Evolutionary conservation across 2,329 filamentous ascomycete genomes (phyloP), one percentile per base, ranked within the genome.

Genomic region (Aureobasidium mangrovei): DNA sequence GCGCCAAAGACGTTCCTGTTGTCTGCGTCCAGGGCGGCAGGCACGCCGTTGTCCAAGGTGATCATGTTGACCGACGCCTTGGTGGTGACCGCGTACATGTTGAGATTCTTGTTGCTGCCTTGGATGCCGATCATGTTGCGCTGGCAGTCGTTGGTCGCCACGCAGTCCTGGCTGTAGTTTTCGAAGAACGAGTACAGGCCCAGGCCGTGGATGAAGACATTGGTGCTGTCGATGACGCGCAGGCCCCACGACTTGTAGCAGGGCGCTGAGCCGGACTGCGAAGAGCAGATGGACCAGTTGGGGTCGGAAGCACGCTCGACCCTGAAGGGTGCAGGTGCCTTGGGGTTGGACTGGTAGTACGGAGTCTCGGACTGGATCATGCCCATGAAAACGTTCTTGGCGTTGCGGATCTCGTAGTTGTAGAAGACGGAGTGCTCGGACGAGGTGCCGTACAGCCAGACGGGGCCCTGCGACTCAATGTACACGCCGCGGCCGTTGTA

Each of bases 401-500:
- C 82, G 47, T 75, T 72, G 60, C 73, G 69, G 49, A 87, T 71
- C 61, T 86, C 80, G 66, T 87, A 88, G 65, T 87, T 82, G 74
- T 87, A 89, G n/a, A 85, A 69, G 1, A 78, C 74, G 46, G 77
- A 77, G 67, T 88, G 85, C 69, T 88, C 85, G 0, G 79, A 78
- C 0, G 80, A 75, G 0, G 82, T 83, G 7, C 82, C 84, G 46
- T 78, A 81, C 26, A 93, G 71, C 90, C 90, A 95, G 51, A 85
- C 82, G 6, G 85, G 82, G 5, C 85, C 85, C 65, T 85, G 76
- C 44, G 76, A 86, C 72, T 94, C 88, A 61, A 95, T 81, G 40
- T 84, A 77, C 60, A 95, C 80, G 63, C 89, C 91, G 58, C 90
- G 87, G 45, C 89, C 89, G 67, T 88, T 94, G 80, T 86, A 95